These are phyloP conservation scores for Phytophthora pluvialis DNA, from an alignment of 352 stramenopile species.

Conservation along the genomic window DNA sequence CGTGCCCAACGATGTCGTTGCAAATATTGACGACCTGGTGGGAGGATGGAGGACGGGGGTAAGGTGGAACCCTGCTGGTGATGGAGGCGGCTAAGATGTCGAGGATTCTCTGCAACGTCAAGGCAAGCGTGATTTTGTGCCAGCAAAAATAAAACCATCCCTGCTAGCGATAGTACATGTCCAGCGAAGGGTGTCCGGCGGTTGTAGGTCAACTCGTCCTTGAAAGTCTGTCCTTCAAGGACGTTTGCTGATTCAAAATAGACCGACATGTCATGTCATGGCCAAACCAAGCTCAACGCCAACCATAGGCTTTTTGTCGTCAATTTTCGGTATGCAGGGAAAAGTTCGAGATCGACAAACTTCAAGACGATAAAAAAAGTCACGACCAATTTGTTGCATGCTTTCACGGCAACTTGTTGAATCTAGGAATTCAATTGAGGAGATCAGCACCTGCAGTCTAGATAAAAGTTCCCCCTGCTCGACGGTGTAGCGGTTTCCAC, in stretches of 20 bases:
- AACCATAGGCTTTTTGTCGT: no score
- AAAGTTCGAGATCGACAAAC: no score
- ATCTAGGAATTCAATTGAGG: background rate
- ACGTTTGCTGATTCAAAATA: no score
- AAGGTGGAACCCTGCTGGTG: no score
- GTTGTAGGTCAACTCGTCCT: background rate
- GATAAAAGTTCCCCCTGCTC: slow-evolving; percentile 4
- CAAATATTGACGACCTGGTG: background rate
- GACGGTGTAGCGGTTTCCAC: slow-evolving; percentile 42
- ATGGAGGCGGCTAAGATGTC: background rate
- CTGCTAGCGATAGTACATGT: no score
- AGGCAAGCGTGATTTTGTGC: no score
- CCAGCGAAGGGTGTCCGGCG: no score
- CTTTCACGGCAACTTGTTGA: background rate
- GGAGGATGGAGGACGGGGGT: background rate
- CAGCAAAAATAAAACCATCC: no score
- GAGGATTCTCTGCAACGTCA: background rate
- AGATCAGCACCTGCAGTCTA: background rate
- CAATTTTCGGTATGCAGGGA: no score
- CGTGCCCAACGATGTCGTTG: background rate
- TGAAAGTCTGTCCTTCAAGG: background rate
- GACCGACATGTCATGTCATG: no score
- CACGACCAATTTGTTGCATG: background rate
- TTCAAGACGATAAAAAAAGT: no score
- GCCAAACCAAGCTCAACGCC: no score